Percentiles rank a stretch among this genome's conserved stretches.
phyloP scores from a whole-genome alignment of 164 flowering plant species.

The Tetracentron sinense region DNA sequence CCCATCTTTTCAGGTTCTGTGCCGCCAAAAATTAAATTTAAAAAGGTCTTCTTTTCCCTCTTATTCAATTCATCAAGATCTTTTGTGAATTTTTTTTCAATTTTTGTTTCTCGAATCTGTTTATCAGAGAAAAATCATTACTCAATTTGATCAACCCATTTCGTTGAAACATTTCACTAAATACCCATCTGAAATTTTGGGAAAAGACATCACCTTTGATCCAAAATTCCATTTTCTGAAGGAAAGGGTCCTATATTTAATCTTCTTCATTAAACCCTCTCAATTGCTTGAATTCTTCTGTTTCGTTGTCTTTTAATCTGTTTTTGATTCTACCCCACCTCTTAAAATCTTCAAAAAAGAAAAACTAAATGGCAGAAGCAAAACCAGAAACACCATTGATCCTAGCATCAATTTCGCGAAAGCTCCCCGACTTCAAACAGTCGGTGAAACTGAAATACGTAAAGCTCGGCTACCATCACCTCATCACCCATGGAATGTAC shows the following conservation, averaged over 20 bases:
- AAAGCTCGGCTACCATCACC: conserved; percentile 67
- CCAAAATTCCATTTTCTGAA: neutral
- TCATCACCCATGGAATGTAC: conserved; percentile 67
- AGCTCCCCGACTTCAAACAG: conserved; percentile 58
- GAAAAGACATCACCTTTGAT: neutral
- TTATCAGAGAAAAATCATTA: neutral
- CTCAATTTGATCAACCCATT: too few relatives aligned
- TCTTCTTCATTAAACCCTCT: neutral
- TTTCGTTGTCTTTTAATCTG: conserved; percentile 12
- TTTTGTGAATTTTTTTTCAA: neutral
- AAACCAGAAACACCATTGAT: conserved; percentile 32
- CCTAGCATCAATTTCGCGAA: conserved; percentile 27
- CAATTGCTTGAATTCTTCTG: neutral
- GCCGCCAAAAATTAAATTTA: too few relatives aligned
- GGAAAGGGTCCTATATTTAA: neutral
- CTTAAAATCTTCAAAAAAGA: neutral
- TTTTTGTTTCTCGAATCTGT: neutral
- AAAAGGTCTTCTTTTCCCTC: neutral
- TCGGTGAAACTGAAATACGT: conserved; percentile 60
- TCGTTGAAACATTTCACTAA: too few relatives aligned
- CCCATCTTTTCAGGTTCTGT: too few relatives aligned
- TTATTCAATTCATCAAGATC: neutral
- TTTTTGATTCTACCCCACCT: too few relatives aligned
- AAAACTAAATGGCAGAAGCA: conserved; percentile 52
- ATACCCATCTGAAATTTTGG: neutral